Base-by-base conservation (phyloP, 1,139 yeast species). In the Tardiomyces digboiensis region DNA sequence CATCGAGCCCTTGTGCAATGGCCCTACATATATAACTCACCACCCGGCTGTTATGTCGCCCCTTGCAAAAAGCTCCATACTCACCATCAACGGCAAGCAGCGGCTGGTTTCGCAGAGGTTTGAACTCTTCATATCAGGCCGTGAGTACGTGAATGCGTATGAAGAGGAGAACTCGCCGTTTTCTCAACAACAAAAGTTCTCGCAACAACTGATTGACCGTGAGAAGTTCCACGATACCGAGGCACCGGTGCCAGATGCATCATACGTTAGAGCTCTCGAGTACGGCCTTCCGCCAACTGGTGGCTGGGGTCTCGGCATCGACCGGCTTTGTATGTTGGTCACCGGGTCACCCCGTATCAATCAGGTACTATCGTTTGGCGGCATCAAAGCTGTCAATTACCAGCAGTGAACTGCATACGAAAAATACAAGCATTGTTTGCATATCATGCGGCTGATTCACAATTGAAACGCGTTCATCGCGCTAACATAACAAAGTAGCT, bases 251-350 rank as follows among this genome's bases (percentile, higher is more conserved):
- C 86, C 95, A 0, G 98, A 91, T 61, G 70, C 77, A 59, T 71
- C 72, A 40, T 91, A 79, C 58, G 76, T 87, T 2, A 71, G 75
- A 39, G 76, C 82, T 13, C 78, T 93, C 85, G 91, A 87, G 57
- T 85, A 82, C 73, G 97, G 96, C 1, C 73, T 93, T 62, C 97
- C 98, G 3, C 98, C 98, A 0, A 89, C 97, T 1, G 97, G 96
- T 1, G 99, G 99, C 0, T 86, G 96, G 87, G 99, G 98, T 0
- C 68, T 94, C 50, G 99, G 99, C 0, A 72, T 93, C 20, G 99
- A 93, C 58, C 64, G 99, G 43, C 65, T 91, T 33, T 80, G 82
- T 39, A 88, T 91, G 97, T 64, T 86, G 21, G 67, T 89, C 42
- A 73, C 82, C 5, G 80, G 76, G 0, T 66, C 74, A 21, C 68